Percentiles rank a stretch among this genome's conserved stretches.
Conservation (phyloP, 2,329 filamentous ascomycete species). For the Penicillium sclerotigenum region DNA sequence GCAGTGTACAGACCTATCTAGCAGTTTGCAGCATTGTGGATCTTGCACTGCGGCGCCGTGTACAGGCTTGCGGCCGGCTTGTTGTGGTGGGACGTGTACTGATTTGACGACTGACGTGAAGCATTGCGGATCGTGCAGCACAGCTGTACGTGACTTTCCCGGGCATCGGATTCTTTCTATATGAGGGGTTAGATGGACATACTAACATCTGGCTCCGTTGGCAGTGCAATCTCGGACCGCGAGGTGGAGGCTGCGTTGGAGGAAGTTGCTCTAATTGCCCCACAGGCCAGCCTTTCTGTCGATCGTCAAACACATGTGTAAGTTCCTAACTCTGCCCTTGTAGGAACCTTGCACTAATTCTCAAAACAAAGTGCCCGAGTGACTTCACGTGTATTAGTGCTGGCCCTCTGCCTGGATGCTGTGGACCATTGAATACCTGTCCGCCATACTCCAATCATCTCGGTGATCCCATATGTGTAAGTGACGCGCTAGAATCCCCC, state of each 20-base stretch:
- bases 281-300: constrained; percentile 10
- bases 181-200: not conserved
- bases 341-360: not conserved
- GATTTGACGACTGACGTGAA: constrained; percentile 9
- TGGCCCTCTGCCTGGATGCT: constrained; percentile 17
- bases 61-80: constrained; percentile 8
- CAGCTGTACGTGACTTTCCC: constrained; percentile 10
- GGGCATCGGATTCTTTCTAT: not conserved
- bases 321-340: not conserved
- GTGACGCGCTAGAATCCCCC: not conserved
- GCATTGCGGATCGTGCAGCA: constrained; percentile 16
- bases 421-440: constrained; percentile 11
- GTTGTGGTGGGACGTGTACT: constrained; percentile 12
- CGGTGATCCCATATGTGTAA: constrained; percentile 18
- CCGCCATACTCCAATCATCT: constrained; percentile 11
- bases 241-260: constrained; percentile 15
- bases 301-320: constrained; percentile 16
- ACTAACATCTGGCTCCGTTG: not conserved
- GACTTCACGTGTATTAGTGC: constrained; percentile 12
- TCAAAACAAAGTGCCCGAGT: constrained; percentile 8
- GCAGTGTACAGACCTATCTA: constrained; percentile 3
- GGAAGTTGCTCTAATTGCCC: constrained; percentile 12
- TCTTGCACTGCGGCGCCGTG: constrained; percentile 10
- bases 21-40: constrained; percentile 13
- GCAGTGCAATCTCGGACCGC: constrained; percentile 12